These are phyloP conservation scores for Microsporum audouinii DNA, from an alignment of 2,329 filamentous ascomycete genomes.

Conservation along the genomic window DNA sequence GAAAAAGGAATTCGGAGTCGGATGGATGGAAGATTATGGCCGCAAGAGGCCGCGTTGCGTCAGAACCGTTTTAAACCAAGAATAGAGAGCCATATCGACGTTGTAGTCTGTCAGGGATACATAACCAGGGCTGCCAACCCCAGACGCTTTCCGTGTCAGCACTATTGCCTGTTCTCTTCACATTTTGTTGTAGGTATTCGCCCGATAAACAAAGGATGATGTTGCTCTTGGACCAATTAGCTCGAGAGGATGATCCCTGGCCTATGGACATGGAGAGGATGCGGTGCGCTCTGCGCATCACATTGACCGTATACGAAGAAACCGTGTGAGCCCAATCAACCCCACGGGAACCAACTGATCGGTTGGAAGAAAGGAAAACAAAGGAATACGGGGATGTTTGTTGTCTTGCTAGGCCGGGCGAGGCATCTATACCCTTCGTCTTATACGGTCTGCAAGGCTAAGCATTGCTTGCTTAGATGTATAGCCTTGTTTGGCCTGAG, in stretches of 20 bases:
- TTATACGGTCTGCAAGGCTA: neutral
- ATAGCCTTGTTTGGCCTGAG: neutral
- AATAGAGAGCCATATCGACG: neutral
- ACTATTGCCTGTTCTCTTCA: neutral
- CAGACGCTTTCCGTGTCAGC: neutral
- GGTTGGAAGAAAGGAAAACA: neutral
- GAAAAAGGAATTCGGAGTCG: neutral
- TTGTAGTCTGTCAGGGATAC: conserved; percentile 1
- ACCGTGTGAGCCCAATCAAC: neutral
- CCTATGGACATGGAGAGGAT: neutral
- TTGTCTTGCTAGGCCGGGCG: neutral
- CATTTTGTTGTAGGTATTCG: neutral
- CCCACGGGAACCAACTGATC: neutral
- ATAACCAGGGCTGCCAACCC: neutral
- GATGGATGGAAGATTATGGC: neutral
- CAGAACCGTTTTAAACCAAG: neutral
- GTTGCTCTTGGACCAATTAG: neutral
- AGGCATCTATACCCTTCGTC: neutral
- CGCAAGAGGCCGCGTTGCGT: neutral
- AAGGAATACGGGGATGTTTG: neutral
- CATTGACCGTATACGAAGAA: neutral
- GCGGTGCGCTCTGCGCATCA: neutral
- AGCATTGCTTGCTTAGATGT: neutral
- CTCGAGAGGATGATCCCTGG: neutral
- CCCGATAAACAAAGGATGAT: neutral